Base-by-base conservation (phyloP, 2,329 filamentous ascomycete genomes). In the Epicoccum nigrum region DNA sequence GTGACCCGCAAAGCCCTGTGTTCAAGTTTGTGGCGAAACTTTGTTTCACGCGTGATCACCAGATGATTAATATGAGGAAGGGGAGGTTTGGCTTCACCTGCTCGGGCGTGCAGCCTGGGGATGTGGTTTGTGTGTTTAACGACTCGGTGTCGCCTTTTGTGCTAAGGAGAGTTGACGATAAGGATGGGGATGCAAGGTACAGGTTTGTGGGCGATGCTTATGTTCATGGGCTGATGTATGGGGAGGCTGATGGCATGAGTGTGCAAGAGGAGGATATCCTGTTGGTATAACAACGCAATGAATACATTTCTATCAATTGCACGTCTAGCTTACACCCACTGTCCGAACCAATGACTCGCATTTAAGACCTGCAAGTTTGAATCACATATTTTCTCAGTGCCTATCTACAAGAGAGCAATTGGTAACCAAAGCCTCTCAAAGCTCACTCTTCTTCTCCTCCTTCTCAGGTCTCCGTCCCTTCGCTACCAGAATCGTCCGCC, bases 401-500 rank as follows among this genome's bases (percentile, higher is more conserved):
- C n/a, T n/a, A n/a, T n/a, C n/a, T n/a, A n/a, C n/a, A n/a, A n/a
- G n/a, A n/a, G n/a, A n/a, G n/a, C n/a, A n/a, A n/a, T n/a, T n/a
- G n/a, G n/a, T n/a, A n/a, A n/a, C n/a, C n/a, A n/a, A n/a, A n/a
- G n/a, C n/a, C n/a, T n/a, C 33, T 44, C 17, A 48, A 13, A 71
- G 38, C 51, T 70, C 68, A 11, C 61, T 66, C 55, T 68, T 66
- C 55, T 68, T 68, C 4, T 41, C 48, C 17, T 53, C 34, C n/a
- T 41, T 34, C n/a, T 55, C 20, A 2, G 71, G 70, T 62, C 79
- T 81, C 16, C 73, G 72, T 0, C 81, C 82, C 45, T 78, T 76
- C 0, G 82, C 82, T 46, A 84, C 71, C 55, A 84, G 77, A 2
- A 83, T 66, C 23, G 70, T 74, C 46, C 79, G 74, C 63, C 70